Base-by-base conservation (phyloP, 345 rosid species). In the Boechera divaricarpa region DNA sequence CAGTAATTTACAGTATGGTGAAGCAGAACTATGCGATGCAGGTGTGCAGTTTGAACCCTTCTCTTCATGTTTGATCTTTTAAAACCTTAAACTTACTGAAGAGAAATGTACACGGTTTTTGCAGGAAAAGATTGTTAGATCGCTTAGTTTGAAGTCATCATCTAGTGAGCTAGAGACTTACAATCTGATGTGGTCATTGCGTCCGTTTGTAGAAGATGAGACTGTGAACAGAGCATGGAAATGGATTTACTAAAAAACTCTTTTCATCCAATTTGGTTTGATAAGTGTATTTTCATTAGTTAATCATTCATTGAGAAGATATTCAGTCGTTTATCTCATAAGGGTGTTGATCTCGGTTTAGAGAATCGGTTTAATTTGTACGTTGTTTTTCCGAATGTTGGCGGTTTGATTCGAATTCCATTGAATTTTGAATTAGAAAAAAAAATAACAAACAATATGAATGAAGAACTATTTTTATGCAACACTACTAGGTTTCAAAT, bases 1-100 rank as follows among this genome's bases (percentile, higher is more conserved):
- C 82, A 10, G 73, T 87, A 45, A 78, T 94, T 76, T 92, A 86
- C 69, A 85, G 82, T 41, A 92, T 92, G 95, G 74, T 88, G 74
- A 94, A 91, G 78, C 89, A 89, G 59, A 92, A 94, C 82, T 81
- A 76, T 49, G 70, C 1, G 13, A 92, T 92, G 98, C 98, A 92
- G 97, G 97, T 87, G 69, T 15, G 55, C 28, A 35, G 9, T 35
- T 16, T 58, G 12, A 60, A 54, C 29, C 5, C 5, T 32, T 61
- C 0, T 63, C 31, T 36, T n/a, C 29, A 62, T 42, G 31, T 13
- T 61, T 41, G 49, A 61, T 52, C 38, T 18, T 48, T 28, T 29
- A 3, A 61, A 74, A 16, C 44, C 36, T 35, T 0, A 48, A 39
- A 31, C 11, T 63, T 38, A 44, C 16, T 13, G 31, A 71, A 52